Evolutionary conservation across 768 basidiomycete genomes (phyloP).

Genomic region (Boletus reticuloceps): DNA sequence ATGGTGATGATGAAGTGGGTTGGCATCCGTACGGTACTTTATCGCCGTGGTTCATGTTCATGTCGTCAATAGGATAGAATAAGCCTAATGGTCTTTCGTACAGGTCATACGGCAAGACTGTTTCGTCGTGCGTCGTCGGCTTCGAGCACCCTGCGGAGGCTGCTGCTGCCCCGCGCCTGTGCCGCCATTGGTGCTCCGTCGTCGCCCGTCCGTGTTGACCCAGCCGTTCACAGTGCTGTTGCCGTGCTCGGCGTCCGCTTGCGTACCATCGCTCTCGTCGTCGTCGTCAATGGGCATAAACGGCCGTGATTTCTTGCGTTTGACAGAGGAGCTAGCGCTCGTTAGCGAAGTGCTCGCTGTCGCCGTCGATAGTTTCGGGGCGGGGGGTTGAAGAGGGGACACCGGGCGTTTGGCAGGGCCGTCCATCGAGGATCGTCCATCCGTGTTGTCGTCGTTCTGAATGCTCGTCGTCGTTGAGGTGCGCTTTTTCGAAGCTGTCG

Average conservation of each 20-base stretch:
- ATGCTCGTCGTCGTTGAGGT: slow-evolving; percentile 30
- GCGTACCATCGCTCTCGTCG: slow-evolving; percentile 64
- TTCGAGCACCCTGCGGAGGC: slow-evolving; percentile 36
- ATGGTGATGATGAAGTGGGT: slow-evolving; percentile 1
- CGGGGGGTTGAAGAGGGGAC: slow-evolving; percentile 29
- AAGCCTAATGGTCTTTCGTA: slow-evolving; percentile 30
- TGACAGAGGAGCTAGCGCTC: slow-evolving; percentile 29
- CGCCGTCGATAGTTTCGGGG: slow-evolving; percentile 36
- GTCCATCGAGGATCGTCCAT: slow-evolving; percentile 40
- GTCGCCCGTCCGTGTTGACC: slow-evolving; percentile 57
- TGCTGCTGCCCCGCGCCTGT: slow-evolving; percentile 18
- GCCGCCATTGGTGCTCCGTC: slow-evolving; percentile 36
- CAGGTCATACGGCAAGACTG: slow-evolving; percentile 60
- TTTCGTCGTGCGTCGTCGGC: slow-evolving; percentile 59
- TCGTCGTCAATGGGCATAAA: slow-evolving; percentile 46
- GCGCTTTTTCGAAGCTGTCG: slow-evolving; percentile 42
- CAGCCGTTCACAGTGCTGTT: slow-evolving; percentile 42
- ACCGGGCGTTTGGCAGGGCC: slow-evolving; percentile 33
- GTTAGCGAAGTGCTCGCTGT: slow-evolving; percentile 33
- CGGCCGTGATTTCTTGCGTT: slow-evolving; percentile 54
- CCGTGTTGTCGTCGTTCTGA: slow-evolving; percentile 38
- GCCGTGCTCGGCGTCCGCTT: slow-evolving; percentile 67
- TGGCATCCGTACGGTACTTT: slow-evolving; percentile 24
- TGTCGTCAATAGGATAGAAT: slow-evolving; percentile 35
- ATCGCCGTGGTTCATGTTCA: slow-evolving; percentile 10